phyloP scores from a whole-genome alignment of 1,139 yeast genomes.

The Taphrina flavorubra region DNA sequence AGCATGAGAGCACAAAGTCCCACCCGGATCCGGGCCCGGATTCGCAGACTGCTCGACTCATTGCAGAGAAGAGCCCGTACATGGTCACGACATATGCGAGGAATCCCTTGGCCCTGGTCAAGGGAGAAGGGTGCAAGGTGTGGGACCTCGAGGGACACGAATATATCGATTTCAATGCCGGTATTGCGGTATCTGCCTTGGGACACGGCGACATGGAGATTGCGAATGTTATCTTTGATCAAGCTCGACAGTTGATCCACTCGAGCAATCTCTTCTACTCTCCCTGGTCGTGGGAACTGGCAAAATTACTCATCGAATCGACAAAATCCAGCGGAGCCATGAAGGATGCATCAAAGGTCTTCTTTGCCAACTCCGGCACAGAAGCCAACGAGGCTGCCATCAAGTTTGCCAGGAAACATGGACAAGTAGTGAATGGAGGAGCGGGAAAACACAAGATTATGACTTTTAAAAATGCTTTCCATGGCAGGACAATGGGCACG shows the following conservation, averaged over 20 bases:
- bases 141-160: slow-evolving; percentile 79
- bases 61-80: slow-evolving; percentile 57
- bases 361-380: slow-evolving; percentile 89
- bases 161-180: slow-evolving; percentile 90
- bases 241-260: slow-evolving; percentile 75
- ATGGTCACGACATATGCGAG: slow-evolving; percentile 83
- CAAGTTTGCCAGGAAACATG: slow-evolving; percentile 90
- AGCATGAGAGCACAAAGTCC: slow-evolving; percentile 25
- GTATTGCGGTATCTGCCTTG: slow-evolving; percentile 93
- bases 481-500: slow-evolving; percentile 94
- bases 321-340: slow-evolving; percentile 65
- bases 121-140: slow-evolving; percentile 73
- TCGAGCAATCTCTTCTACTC: slow-evolving; percentile 86
- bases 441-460: slow-evolving; percentile 73
- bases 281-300: slow-evolving; percentile 79
- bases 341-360: slow-evolving; percentile 66
- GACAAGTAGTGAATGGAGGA: slow-evolving; percentile 56
- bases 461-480: slow-evolving; percentile 87
- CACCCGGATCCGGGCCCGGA: slow-evolving; percentile 41
- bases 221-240: slow-evolving; percentile 71
- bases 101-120: slow-evolving; percentile 70
- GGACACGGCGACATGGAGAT: slow-evolving; percentile 85
- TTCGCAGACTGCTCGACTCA: slow-evolving; percentile 38
- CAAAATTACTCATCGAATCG: slow-evolving; percentile 69
- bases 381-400: slow-evolving; percentile 98